Base-by-base conservation (phyloP, 306 rosid genomes). In the Abrus precatorius region DNA sequence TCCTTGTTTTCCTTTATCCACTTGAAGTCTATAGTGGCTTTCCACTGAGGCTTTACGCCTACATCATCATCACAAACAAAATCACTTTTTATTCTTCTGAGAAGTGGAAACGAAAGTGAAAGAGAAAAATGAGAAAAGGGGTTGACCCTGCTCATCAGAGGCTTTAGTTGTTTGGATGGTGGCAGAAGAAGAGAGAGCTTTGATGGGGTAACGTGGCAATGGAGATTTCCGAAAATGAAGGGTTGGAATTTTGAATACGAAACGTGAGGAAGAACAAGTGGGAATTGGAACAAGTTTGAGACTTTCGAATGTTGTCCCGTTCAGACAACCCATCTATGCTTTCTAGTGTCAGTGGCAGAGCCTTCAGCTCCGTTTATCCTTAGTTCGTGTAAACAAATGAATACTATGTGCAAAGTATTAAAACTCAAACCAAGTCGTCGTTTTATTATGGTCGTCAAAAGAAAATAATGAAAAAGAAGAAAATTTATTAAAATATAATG, bases 1-100 rank as follows among this genome's bases (percentile, higher is more conserved):
- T 93, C 97, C 90, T 87, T 88, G 88, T 93, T 93, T 43, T 95
- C 99, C 86, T 85, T 90, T 69, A 91, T 95, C 98, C 98, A 95
- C 88, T 93, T 93, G 93, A 95, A 95, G 75, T 92, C 97, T 14
- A 95, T 86, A 1, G 97, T 84, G 36, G 97, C 97, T 81, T 89
- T 95, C 99, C 99, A 95, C 67, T 88, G 97, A 57, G 88, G 82
- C 70, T 82, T 95, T 56, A 29, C 86, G 82, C 73, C 98, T 91
- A 60, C 76, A 70, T 72, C 84, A 59, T 12, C 57, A 44, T 7
- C 49, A 67, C 55, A 69, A 44, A 14, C 61, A 36, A 36, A 2
- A 36, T 36, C 40, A 36, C 4, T 36, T 36, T 4, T 36, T 36
- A 2, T 4, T 36, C 40, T 36, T 36, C 40, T 2, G 27, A 75